A percentile compares a stretch with the other conserved stretches of the same genome.
Evolutionary conservation across 2,329 filamentous ascomycete genomes (phyloP).

Genomic region (Triangularia setosa): DNA sequence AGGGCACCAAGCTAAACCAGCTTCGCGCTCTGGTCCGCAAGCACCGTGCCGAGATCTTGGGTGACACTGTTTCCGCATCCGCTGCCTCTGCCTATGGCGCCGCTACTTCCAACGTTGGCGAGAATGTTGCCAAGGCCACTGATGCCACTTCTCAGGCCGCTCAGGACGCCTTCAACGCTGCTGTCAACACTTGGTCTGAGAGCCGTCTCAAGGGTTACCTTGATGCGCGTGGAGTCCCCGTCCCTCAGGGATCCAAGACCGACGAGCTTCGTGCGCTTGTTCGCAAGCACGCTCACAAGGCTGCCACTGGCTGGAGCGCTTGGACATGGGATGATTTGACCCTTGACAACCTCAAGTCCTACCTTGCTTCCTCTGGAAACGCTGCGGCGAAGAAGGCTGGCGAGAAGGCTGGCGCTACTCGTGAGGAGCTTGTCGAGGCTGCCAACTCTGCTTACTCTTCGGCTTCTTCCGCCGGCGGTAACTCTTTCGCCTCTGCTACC

Average conservation of each 20-base stretch:
- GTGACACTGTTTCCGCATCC: conserved; percentile 57
- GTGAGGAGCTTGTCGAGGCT: conserved; percentile 68
- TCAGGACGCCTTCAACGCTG: conserved; percentile 64
- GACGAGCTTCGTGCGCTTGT: conserved; percentile 72
- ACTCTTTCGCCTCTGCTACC: conserved; percentile 63
- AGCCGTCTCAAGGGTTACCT: conserved; percentile 74
- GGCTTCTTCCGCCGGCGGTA: conserved; percentile 56
- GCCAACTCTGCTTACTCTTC: conserved; percentile 58
- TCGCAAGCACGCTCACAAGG: conserved; percentile 69
- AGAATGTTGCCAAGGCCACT: conserved; percentile 73
- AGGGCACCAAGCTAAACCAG: conserved; percentile 87
- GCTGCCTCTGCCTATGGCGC: conserved; percentile 63
- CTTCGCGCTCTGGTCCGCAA: conserved; percentile 85
- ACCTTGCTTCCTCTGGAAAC: conserved; percentile 50
- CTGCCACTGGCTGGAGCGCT: conserved; percentile 61
- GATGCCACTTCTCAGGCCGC: conserved; percentile 59
- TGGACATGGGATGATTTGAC: conserved; percentile 81
- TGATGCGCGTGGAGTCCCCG: conserved; percentile 70
- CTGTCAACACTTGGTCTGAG: conserved; percentile 64
- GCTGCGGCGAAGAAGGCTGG: conserved; percentile 55
- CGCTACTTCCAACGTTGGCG: conserved; percentile 70
- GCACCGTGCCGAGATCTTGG: conserved; percentile 69
- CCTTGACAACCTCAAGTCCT: conserved; percentile 63
- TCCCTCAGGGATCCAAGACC: conserved; percentile 66
- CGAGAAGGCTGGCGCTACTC: conserved; percentile 60